These are phyloP conservation scores for Metschnikowia proteae DNA, from an alignment of 805 yeast species.

Conservation along the genomic window DNA sequence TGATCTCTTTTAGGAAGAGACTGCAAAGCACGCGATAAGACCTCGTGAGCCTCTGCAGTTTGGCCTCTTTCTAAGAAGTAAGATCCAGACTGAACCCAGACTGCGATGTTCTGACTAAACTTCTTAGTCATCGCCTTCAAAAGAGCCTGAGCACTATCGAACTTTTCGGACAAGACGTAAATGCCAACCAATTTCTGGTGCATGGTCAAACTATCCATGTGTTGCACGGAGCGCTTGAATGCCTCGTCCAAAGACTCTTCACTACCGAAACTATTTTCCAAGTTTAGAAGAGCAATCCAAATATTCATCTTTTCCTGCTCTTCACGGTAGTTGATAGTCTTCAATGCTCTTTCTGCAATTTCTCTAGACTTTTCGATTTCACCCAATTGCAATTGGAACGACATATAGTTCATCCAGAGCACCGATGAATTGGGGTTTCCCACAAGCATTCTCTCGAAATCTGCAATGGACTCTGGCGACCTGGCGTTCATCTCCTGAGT, in stretches of 20 bases:
- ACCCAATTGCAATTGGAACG: constrained; percentile 91
- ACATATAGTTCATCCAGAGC: constrained; percentile 97
- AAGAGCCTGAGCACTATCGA: constrained; percentile 62
- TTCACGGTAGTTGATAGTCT: constrained; percentile 84
- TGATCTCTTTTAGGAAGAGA: constrained; percentile 68
- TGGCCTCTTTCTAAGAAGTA: constrained; percentile 60
- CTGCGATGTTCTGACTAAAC: constrained; percentile 66
- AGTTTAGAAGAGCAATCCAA: constrained; percentile 92
- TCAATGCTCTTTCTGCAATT: constrained; percentile 87
- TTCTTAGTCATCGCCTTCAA: constrained; percentile 66
- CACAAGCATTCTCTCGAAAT: constrained; percentile 85
- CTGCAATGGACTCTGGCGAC: constrained; percentile 87
- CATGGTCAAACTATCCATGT: constrained; percentile 83
- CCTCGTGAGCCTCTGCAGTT: constrained; percentile 60
- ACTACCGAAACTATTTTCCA: constrained; percentile 91
- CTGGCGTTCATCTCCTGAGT: constrained; percentile 80
- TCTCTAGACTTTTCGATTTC: constrained; percentile 94
- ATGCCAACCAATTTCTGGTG: constrained; percentile 77
- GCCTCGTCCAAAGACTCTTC: constrained; percentile 75
- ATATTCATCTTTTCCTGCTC: constrained; percentile 90
- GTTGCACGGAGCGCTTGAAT: constrained; percentile 82
- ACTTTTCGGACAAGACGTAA: constrained; percentile 68
- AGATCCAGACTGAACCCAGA: constrained; percentile 82
- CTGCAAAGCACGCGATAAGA: constrained; percentile 72
- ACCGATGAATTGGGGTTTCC: constrained; percentile 93